Conservation (phyloP, 2,329 filamentous ascomycete species). For the Cordyceps pruinosa region DNA sequence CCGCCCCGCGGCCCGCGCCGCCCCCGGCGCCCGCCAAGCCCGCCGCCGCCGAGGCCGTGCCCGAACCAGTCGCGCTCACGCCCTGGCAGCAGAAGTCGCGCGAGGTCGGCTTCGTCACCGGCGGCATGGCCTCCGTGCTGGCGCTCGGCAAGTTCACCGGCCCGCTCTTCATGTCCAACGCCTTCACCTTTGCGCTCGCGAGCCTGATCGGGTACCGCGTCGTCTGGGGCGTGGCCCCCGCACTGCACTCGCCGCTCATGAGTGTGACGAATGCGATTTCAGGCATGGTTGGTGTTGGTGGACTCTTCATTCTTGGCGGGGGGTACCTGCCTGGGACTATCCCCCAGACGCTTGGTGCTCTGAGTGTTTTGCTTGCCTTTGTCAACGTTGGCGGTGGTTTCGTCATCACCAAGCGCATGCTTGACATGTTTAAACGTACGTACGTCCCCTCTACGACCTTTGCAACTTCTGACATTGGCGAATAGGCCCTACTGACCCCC, state of each 20-base stretch:
- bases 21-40: conserved; percentile 43
- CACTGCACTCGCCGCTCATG: conserved; percentile 84
- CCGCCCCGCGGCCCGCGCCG: conserved; percentile 61
- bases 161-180: conserved; percentile 81
- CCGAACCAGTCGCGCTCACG: conserved; percentile 59
- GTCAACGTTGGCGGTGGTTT: conserved; percentile 87
- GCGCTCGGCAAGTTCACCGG: conserved; percentile 74
- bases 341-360: conserved; percentile 69
- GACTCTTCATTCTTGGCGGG: conserved; percentile 82
- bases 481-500: conserved; percentile 68
- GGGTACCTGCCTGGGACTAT: conserved; percentile 71
- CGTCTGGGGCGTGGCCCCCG: conserved; percentile 79
- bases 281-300: conserved; percentile 83
- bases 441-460: neutral
- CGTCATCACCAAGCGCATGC: conserved; percentile 86
- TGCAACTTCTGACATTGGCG: conserved; percentile 12
- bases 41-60: conserved; percentile 37
- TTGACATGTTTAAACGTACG: conserved; percentile 79
- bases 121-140: conserved; percentile 68
- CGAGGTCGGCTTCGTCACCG: conserved; percentile 67
- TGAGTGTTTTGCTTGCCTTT: conserved; percentile 77
- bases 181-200: conserved; percentile 77
- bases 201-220: conserved; percentile 82
- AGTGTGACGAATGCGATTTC: conserved; percentile 91
- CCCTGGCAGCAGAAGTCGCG: conserved; percentile 76